Evolutionary conservation across 257 asterid species (phyloP).

Genomic region (Solanum piurae): DNA sequence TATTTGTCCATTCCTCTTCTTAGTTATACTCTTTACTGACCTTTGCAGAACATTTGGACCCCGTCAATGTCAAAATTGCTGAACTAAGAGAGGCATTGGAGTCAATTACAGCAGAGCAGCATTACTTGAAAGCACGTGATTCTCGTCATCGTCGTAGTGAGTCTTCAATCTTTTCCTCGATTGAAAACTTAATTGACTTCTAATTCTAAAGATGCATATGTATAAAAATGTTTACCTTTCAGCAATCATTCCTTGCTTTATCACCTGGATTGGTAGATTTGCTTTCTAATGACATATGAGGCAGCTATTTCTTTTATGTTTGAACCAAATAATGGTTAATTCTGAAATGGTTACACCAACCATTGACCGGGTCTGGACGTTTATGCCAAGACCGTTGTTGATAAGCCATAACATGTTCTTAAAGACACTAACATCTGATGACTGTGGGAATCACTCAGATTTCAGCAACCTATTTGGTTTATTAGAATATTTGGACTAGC

Average conservation of each 20-base stretch:
- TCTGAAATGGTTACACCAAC: neutral
- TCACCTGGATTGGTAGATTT: neutral
- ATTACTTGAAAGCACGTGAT: conserved; percentile 64
- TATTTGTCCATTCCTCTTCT: neutral
- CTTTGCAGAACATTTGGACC: conserved; percentile 62
- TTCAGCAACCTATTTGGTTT: neutral
- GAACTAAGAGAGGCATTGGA: conserved; percentile 79
- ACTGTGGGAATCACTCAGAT: neutral
- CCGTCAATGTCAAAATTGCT: conserved; percentile 74
- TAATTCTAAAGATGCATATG: neutral
- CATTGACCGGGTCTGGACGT: neutral
- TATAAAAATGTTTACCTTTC: neutral
- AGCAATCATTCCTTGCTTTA: neutral
- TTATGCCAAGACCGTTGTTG: neutral
- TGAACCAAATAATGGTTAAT: neutral
- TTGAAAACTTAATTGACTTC: neutral
- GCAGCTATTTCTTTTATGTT: neutral
- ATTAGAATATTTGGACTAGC: neutral
- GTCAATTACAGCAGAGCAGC: conserved; percentile 71
- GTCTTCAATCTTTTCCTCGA: conserved; percentile 1
- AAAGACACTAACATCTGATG: neutral
- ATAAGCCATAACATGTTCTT: neutral
- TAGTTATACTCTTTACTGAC: neutral
- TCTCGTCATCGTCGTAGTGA: conserved; percentile 75
- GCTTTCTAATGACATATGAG: neutral